Evolutionary conservation across 805 yeast species (phyloP), one percentile per base, ranked within the genome.

Genomic region (Jamesozyma lodderae): DNA sequence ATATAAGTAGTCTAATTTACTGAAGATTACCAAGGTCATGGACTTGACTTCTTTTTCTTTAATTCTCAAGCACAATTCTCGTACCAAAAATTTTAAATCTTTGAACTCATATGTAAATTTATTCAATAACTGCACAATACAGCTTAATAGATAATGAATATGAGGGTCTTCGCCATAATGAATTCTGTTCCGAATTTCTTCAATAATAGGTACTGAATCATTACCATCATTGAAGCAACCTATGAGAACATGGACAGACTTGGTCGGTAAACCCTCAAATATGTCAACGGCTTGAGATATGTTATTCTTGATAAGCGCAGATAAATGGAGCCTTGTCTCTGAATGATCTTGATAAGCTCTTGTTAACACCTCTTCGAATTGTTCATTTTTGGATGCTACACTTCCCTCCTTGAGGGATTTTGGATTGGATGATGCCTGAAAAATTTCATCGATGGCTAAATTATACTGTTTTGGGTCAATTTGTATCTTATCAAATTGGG

Each of bases 271-370:
- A 17, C 20, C 20, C 38, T 47, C 54, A 33, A 55, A 55, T 3
- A 53, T 30, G 16, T 47, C 37, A 13, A 57, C 21, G 6, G 59
- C 42, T 25, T 33, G 38, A 2, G 44, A 11, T 14, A 48, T 28
- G 38, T 55, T 45, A 14, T 35, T 16, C 5, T 36, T 34, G 9
- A 57, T 44, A 11, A 41, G 30, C 7, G 30, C 28, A 5, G 38
- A 33, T 25, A 57, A 32, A 41, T 48, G 33, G 3, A 38, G 35
- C 20, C 52, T 44, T 3, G 60, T 47, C 14, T 44, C 53, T 10
- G 41, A 37, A 39, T 57, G 59, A 26, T 54, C 60, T 22, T 54
- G 57, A 25, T 48, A 55, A 4, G 59, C 44, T 30, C 60, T 43
- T 4, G 42, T 43, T 6, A 57, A 16, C 4, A 54, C 40, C 20